Percentiles rank a stretch among this genome's conserved stretches.
phyloP scores from a whole-genome alignment of 371 early-diverging fungal genomes.

The Lichtheimia ramosa region DNA sequence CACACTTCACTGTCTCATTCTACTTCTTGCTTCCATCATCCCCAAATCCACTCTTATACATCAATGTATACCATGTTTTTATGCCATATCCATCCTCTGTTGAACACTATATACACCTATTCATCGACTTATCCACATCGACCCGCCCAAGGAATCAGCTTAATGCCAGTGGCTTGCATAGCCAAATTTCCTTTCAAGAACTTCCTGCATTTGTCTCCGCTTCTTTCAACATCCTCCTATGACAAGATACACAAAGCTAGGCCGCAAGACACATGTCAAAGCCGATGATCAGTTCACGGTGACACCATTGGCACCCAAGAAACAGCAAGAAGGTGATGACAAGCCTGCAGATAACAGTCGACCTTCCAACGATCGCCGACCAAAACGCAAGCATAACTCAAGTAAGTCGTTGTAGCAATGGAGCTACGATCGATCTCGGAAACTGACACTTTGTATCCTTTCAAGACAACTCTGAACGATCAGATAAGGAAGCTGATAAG shows the following conservation, averaged over 20 bases:
- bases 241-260: slow-evolving; percentile 68
- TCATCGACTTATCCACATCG: no score
- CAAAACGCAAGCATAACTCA: neutral
- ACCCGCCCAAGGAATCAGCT: no score
- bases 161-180: no score
- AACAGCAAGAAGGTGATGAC: slow-evolving; percentile 13
- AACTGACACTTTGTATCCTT: neutral
- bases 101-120: no score
- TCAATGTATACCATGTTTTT: no score
- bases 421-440: slow-evolving; percentile 1
- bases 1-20: no score
- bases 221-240: slow-evolving; percentile 20
- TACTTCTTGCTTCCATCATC: no score
- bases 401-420: neutral
- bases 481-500: slow-evolving; percentile 7
- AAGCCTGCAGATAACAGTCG: neutral
- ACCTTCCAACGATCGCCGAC: neutral
- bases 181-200: no score
- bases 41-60: no score
- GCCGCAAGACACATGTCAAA: slow-evolving; percentile 61
- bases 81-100: no score
- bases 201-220: no score
- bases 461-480: neutral
- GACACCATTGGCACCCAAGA: slow-evolving; percentile 51
- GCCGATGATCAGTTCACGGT: slow-evolving; percentile 53